A percentile compares a stretch with the other conserved stretches of the same genome.
These are phyloP conservation scores for Gossypium bickii DNA, from an alignment of 345 rosid genomes.

Conservation along the genomic window DNA sequence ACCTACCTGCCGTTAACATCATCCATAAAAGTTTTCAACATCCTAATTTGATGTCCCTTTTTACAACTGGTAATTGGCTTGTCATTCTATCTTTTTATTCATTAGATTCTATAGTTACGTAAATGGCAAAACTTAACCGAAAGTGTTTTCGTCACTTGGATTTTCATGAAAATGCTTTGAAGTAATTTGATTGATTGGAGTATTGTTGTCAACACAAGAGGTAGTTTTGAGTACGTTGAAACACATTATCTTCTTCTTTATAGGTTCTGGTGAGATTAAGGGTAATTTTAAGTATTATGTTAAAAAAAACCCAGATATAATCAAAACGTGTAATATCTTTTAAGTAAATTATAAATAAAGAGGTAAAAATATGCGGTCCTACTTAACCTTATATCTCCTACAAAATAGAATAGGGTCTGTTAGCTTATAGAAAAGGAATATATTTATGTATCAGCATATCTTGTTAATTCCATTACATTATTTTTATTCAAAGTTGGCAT, in stretches of 20 bases:
- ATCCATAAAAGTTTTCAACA: not conserved
- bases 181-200: fast-evolving
- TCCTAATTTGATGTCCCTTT: not conserved
- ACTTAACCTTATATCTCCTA: no score
- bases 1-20: not conserved
- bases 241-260: fast-evolving
- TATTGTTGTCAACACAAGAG: no score
- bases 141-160: not conserved
- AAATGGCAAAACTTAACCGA: not conserved
- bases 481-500: no score
- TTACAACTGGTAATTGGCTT: not conserved
- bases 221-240: no score
- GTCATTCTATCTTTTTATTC: not conserved
- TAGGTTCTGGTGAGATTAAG: fast-evolving
- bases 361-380: no score
- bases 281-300: no score
- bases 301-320: fast-evolving
- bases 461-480: no score
- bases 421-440: no score
- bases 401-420: no score
- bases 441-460: no score
- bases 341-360: no score
- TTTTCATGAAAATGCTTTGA: not conserved
- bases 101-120: not conserved
- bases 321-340: fast-evolving